phyloP scores from a whole-genome alignment of 306 rosid species.

The Fragaria nilgerrensis region DNA sequence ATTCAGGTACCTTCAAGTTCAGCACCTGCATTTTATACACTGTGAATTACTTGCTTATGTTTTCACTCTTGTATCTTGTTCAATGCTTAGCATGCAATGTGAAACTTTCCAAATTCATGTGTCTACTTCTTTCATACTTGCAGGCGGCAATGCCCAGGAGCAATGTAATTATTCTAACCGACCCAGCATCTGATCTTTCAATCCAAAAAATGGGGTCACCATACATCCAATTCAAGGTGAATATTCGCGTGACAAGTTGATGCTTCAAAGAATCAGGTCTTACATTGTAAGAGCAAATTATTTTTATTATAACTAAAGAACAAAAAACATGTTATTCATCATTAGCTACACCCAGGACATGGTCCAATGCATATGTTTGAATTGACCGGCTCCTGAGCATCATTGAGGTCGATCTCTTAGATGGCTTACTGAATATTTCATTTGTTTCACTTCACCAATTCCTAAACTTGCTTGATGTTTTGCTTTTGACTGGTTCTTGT shows the following conservation, averaged over 20 bases:
- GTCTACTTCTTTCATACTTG: slow-evolving; percentile 23
- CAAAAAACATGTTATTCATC: slow-evolving; percentile 19
- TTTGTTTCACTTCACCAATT: background rate
- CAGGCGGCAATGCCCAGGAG: slow-evolving; percentile 81
- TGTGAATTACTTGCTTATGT: background rate
- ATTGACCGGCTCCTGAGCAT: background rate
- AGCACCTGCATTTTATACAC: background rate
- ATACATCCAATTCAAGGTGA: slow-evolving; percentile 76
- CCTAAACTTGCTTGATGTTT: background rate
- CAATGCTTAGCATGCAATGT: background rate
- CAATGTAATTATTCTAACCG: slow-evolving; percentile 64
- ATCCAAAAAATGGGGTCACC: slow-evolving; percentile 60
- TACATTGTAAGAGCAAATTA: slow-evolving; percentile 84
- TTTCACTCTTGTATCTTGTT: background rate
- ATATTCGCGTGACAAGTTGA: slow-evolving; percentile 90
- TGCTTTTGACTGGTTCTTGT: background rate
- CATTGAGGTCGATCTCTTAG: background rate
- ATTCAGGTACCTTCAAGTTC: slow-evolving; percentile 51
- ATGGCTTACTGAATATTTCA: background rate
- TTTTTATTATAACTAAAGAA: slow-evolving; percentile 35
- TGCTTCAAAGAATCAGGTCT: slow-evolving; percentile 99
- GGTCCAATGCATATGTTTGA: background rate
- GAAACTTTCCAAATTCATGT: slow-evolving; percentile 7
- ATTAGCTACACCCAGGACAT: slow-evolving; percentile 3
- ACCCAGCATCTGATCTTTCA: slow-evolving; percentile 73